A percentile compares a stretch with the other conserved stretches of the same genome.
phyloP scores from a whole-genome alignment of 2,329 filamentous ascomycete species.

The Colletotrichum spinosum region DNA sequence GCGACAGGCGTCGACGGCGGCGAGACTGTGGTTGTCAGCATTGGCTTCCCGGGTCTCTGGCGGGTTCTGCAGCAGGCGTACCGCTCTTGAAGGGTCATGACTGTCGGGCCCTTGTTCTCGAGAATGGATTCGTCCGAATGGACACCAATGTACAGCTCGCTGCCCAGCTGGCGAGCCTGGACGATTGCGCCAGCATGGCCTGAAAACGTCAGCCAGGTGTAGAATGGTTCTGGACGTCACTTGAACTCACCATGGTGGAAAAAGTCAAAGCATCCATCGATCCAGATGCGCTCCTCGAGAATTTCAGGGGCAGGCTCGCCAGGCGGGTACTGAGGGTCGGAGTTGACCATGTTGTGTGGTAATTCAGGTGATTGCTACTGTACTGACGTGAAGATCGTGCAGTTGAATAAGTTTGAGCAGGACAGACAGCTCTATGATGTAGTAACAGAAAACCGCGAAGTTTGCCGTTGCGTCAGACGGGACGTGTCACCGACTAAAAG shows the following conservation, averaged over 20 bases:
- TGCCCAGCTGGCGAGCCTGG: conserved; percentile 91
- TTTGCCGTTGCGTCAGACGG: conserved; percentile 13
- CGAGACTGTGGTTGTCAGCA: conserved; percentile 66
- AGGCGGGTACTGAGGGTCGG: conserved; percentile 46
- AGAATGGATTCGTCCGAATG: conserved; percentile 97
- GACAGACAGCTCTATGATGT: no score
- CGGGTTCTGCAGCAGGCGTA: conserved; percentile 47
- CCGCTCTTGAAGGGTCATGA: conserved; percentile 95
- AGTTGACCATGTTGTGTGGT: conserved; percentile 37
- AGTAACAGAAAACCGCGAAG: neutral
- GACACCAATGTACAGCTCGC: conserved; percentile 89
- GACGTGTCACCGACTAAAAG: conserved; percentile 33
- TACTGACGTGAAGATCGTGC: no score
- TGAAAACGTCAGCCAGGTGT: conserved; percentile 48
- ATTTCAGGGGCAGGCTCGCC: conserved; percentile 66
- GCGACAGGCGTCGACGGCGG: conserved; percentile 92
- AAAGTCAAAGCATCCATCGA: conserved; percentile 99
- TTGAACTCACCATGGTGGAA: conserved; percentile 84
- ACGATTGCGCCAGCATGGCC: conserved; percentile 97
- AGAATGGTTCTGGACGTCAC: neutral
- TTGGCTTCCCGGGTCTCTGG: neutral
- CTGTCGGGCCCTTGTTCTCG: conserved; percentile 96
- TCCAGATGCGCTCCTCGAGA: conserved; percentile 86
- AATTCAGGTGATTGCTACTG: no score
- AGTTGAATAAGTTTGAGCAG: no score